A percentile compares a stretch with the other conserved stretches of the same genome.
Conservation (phyloP, 2,329 filamentous ascomycete genomes). For the Fusarium dimerum region DNA sequence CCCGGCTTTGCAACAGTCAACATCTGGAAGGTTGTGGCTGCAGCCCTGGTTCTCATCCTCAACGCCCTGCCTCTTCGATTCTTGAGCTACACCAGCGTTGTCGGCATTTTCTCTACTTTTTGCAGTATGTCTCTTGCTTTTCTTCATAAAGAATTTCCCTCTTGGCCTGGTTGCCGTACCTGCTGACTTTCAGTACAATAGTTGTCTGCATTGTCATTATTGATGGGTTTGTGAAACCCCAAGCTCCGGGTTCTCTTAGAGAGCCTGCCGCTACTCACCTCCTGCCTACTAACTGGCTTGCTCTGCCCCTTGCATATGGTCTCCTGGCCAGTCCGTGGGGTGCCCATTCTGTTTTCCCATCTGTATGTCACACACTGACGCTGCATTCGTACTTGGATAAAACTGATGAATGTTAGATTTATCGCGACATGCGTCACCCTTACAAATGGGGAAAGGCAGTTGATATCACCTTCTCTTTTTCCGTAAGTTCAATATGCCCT, state of each 20-base stretch:
- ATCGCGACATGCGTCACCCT: slow-evolving; percentile 69
- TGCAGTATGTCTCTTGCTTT: slow-evolving; percentile 64
- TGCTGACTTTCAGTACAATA: slow-evolving; percentile 35
- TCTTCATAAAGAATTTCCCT: not conserved
- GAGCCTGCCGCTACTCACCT: slow-evolving; percentile 79
- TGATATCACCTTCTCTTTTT: slow-evolving; percentile 81
- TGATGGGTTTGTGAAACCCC: slow-evolving; percentile 82
- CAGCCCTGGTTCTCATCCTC: slow-evolving; percentile 74
- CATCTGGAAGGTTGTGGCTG: slow-evolving; percentile 84
- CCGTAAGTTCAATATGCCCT: slow-evolving; percentile 50
- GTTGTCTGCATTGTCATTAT: slow-evolving; percentile 82
- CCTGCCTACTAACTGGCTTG: slow-evolving; percentile 83
- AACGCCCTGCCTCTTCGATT: slow-evolving; percentile 82
- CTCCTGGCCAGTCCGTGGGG: slow-evolving; percentile 79
- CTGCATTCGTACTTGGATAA: not conserved
- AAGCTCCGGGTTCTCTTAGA: slow-evolving; percentile 78
- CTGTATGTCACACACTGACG: slow-evolving; percentile 44
- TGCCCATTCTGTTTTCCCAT: slow-evolving; percentile 75
- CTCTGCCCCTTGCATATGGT: slow-evolving; percentile 84
- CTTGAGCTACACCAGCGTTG: slow-evolving; percentile 85
- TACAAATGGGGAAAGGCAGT: slow-evolving; percentile 77
- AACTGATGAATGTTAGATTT: slow-evolving; percentile 44
- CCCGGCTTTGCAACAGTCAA: slow-evolving; percentile 65
- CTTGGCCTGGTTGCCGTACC: not conserved
- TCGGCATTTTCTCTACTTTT: slow-evolving; percentile 90